Evolutionary conservation across 2,329 filamentous ascomycete genomes (phyloP), one percentile per base, ranked within the genome.

Genomic region (Colletotrichum sp.): DNA sequence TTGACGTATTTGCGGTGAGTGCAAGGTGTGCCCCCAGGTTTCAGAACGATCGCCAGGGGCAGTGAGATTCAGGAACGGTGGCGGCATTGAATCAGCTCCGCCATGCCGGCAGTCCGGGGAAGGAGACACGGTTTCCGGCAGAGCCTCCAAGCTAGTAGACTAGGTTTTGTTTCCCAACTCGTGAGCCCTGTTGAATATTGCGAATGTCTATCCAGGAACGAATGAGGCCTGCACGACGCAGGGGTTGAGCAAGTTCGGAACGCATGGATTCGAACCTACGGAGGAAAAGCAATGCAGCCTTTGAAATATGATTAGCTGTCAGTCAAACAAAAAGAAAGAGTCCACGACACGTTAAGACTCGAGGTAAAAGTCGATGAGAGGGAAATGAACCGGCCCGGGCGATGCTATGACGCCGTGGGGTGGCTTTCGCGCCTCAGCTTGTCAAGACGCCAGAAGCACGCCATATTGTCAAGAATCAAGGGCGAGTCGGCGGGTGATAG

Each of bases 21-120:
- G n/a, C 34, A 26, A 62, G 44, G 49, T 49, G 59, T 73, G 63
- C 18, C 57, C 55, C 65, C 57, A 60, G 65, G 70, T 73, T 69
- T 76, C 71, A 69, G 57, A 65, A 57, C 36, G 74, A 76, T 74
- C 70, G 74, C 64, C 65, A 76, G 70, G 65, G 30, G 72, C 49
- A 55, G 24, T 71, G 21, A 24, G 18, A 59, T 69, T 32, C 70
- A 69, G 74, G 59, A 52, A 59, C 34, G 57, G 73, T 60, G 44
- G 70, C 65, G 28, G 65, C n/a, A 32, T 28, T 28, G 32, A 69
- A 49, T 15, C 18, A 59, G 49, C 70, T 76, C 69, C 70, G 70
- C 74, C 74, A 65, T 57, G 8, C 49, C 44, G 59, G 16, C 59
- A 65, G 71, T 69, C 70, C 70, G 74, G 74, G 74, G 70, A 76